Evolutionary conservation across 331 rosid genomes (phyloP), one percentile per base, ranked within the genome.

Genomic region (Cydonia oblonga): DNA sequence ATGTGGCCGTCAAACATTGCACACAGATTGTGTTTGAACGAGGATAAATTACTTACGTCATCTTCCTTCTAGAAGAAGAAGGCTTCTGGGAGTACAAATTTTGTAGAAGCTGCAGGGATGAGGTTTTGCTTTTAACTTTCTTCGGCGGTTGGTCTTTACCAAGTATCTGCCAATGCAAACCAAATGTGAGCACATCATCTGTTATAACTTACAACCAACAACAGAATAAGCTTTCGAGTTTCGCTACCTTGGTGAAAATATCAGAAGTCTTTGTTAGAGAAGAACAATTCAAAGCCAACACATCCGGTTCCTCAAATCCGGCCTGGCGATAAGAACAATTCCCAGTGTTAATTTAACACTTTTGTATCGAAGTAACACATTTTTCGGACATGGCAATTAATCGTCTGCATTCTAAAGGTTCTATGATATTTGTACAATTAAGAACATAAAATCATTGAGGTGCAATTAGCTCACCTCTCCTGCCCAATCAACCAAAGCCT

Each of bases 71-170:
- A 70, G 84, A 58, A 1, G 84, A 66, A 24, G 61, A 70, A 20
- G 88, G 76, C 77, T 84, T 84, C 64, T 87, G 86, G 29, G 92
- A 88, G 76, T 89, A 95, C 69, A 84, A 35, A 66, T 76, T 82
- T 81, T 89, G 97, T 49, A 95, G 92, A 79, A 88, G 90, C 78
- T 85, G 87, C 79, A 91, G 79, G 70, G 97, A 77, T 25, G 90
- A 79, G 32, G 65, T 73, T 26, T 85, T 72, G 67, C 58, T 76
- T 24, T 78, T 89, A 18, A 28, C 71, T 79, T 77, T 88, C 74
- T 85, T 89, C 5, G 5, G 82, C 9, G 68, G 52, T 71, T 80
- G 83, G 57, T 68, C 72, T 73, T 79, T 67, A 60, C 79, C 89
- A 25, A 89, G 84, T 64, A 95, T 89, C 99, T 95, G 86, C 64